Evolutionary conservation across 1,284 basidiomycete species (phyloP).

Genomic region (Malassezia pachydermatis): DNA sequence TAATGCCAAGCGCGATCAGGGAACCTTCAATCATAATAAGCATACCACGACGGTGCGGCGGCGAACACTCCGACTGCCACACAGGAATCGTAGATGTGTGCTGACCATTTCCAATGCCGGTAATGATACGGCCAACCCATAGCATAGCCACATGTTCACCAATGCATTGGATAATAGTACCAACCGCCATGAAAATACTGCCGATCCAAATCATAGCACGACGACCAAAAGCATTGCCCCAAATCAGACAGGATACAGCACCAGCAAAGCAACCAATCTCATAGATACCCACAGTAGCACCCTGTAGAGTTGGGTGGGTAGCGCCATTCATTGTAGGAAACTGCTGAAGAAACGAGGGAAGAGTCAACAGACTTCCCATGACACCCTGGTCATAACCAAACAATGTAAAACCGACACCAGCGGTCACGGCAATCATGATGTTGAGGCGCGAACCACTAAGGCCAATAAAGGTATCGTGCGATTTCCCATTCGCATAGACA

Average conservation of each 20-base stretch:
- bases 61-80: constrained; percentile 44
- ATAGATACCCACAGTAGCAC: constrained; percentile 41
- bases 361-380: constrained; percentile 39
- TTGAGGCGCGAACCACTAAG: constrained; percentile 25
- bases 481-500: not conserved
- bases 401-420: constrained; percentile 41
- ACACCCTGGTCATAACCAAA: constrained; percentile 47
- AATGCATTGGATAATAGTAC: constrained; percentile 31
- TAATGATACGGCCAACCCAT: constrained; percentile 39
- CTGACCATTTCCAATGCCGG: constrained; percentile 45
- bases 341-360: constrained; percentile 26
- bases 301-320: constrained; percentile 25
- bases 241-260: constrained; percentile 37
- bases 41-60: constrained; percentile 42
- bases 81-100: constrained; percentile 46
- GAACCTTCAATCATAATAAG: constrained; percentile 45
- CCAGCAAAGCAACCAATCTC: constrained; percentile 42
- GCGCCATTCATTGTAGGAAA: constrained; percentile 34
- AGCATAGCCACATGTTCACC: constrained; percentile 31
- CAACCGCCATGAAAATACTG: constrained; percentile 28
- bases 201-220: constrained; percentile 43
- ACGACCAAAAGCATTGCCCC: constrained; percentile 39
- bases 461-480: too few relatives aligned
- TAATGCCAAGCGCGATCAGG: constrained; percentile 35
- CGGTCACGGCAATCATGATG: constrained; percentile 36